These are phyloP conservation scores for Cutaneotrichosporon sp. DNA, from an alignment of 1,284 basidiomycete genomes.

Conservation along the genomic window DNA sequence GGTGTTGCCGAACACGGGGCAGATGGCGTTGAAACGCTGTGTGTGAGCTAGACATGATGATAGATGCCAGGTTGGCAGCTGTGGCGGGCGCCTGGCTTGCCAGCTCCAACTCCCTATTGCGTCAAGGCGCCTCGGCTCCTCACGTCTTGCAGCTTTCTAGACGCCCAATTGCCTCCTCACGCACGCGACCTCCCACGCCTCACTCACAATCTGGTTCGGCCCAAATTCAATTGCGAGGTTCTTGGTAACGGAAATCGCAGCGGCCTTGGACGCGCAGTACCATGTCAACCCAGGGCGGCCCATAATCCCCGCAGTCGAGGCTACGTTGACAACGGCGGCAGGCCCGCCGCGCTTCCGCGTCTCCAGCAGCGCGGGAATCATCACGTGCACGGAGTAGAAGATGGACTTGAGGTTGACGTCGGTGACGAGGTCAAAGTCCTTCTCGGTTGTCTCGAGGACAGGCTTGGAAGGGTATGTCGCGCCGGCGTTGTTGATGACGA, in stretches of 20 bases:
- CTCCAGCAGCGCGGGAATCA: slow-evolving; percentile 12
- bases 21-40: slow-evolving; percentile 22
- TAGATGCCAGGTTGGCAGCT: background rate
- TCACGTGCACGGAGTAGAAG: slow-evolving; percentile 18
- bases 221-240: slow-evolving; percentile 21
- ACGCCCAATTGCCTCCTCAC: background rate
- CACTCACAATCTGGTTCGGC: slow-evolving; percentile 12
- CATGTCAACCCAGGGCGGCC: slow-evolving; percentile 19
- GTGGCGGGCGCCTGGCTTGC: too few species aligned
- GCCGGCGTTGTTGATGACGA: slow-evolving; percentile 22
- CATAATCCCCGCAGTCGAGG: slow-evolving; percentile 18
- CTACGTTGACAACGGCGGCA: slow-evolving; percentile 14
- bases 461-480: slow-evolving; percentile 22
- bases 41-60: background rate
- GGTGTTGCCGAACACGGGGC: slow-evolving; percentile 20
- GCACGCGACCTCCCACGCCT: too few species aligned
- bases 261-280: slow-evolving; percentile 19
- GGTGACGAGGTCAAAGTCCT: slow-evolving; percentile 16
- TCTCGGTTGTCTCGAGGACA: slow-evolving; percentile 15
- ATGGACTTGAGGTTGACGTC: slow-evolving; percentile 20
- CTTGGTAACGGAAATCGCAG: slow-evolving; percentile 13
- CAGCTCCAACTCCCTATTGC: too few species aligned
- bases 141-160: too few species aligned
- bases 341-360: slow-evolving; percentile 11
- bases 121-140: too few species aligned